Evolutionary conservation across 192 early-diverging fungal species (phyloP).

Genomic region (Backusella macrospora): DNA sequence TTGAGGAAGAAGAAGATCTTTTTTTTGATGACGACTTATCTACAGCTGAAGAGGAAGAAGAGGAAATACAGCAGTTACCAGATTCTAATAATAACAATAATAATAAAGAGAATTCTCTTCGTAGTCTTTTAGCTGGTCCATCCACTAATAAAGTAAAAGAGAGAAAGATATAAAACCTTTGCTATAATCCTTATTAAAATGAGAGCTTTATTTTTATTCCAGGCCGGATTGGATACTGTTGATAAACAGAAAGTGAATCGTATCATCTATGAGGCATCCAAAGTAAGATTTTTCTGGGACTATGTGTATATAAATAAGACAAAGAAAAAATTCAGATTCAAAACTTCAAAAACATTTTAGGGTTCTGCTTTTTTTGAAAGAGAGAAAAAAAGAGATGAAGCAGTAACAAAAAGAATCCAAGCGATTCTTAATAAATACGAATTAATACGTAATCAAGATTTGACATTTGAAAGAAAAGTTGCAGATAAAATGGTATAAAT

Average conservation of each 20-base stretch:
- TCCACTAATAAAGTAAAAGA: constrained; percentile 31
- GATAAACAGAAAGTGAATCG: constrained; percentile 54
- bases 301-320: neutral
- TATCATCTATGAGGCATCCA: constrained; percentile 64
- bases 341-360: constrained; percentile 20
- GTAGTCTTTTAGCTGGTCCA: constrained; percentile 31
- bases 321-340: neutral
- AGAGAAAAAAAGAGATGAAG: constrained; percentile 48
- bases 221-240: constrained; percentile 49
- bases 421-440: constrained; percentile 41
- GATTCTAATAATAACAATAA: neutral
- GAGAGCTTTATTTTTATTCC: neutral
- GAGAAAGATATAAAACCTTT: neutral
- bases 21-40: constrained; percentile 24
- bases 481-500: constrained; percentile 44
- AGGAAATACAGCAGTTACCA: neutral
- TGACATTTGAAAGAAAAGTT: constrained; percentile 38
- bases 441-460: constrained; percentile 39
- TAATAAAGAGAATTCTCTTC: constrained; percentile 19
- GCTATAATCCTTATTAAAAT: neutral
- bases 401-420: constrained; percentile 43
- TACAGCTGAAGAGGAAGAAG: neutral
- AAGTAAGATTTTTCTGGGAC: constrained; percentile 42
- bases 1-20: constrained; percentile 31
- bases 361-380: constrained; percentile 58